Evolutionary conservation across 108 stramenopile species (phyloP).

Genomic region (Bacterosira constricta): DNA sequence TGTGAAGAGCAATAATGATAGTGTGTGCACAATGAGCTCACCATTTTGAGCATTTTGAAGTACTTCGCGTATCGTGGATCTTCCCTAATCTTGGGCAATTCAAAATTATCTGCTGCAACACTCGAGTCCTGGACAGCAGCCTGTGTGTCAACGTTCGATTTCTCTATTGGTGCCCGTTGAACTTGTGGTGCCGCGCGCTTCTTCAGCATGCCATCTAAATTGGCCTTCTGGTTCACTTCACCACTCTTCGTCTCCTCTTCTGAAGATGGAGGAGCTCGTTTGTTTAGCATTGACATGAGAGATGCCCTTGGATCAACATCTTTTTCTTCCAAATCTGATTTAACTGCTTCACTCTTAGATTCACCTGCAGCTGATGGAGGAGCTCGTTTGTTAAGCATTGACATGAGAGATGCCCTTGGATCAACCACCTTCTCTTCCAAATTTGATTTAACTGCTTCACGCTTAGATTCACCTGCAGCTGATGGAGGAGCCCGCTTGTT

Average conservation of each 20-base stretch:
- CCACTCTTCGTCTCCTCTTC: not conserved
- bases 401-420: slow-evolving; percentile 13
- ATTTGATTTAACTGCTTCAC: slow-evolving; percentile 5
- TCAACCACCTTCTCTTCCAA: slow-evolving; percentile 6
- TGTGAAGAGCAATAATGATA: not conserved
- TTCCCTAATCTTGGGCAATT: slow-evolving; percentile 53
- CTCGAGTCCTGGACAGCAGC: not conserved
- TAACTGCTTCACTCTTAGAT: slow-evolving; percentile 1
- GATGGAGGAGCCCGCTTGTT: slow-evolving; percentile 14
- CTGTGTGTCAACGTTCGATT: slow-evolving; percentile 8
- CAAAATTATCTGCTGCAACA: not conserved
- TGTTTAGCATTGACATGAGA: slow-evolving; percentile 38
- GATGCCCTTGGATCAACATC: slow-evolving; percentile 3
- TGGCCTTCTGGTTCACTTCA: not conserved
- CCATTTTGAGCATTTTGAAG: slow-evolving; percentile 73
- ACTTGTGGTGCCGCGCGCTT: no score
- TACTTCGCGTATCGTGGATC: slow-evolving; percentile 78
- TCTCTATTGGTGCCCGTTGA: not conserved
- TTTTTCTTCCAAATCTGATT: not conserved
- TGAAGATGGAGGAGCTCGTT: not conserved
- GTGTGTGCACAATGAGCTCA: slow-evolving; percentile 2
- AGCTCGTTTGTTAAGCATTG: slow-evolving; percentile 14
- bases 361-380: not conserved
- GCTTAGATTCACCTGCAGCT: slow-evolving; percentile 13
- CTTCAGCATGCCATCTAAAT: no score